These are phyloP conservation scores for Erodium trifolium DNA, from an alignment of 441 rosid species.

Conservation along the genomic window DNA sequence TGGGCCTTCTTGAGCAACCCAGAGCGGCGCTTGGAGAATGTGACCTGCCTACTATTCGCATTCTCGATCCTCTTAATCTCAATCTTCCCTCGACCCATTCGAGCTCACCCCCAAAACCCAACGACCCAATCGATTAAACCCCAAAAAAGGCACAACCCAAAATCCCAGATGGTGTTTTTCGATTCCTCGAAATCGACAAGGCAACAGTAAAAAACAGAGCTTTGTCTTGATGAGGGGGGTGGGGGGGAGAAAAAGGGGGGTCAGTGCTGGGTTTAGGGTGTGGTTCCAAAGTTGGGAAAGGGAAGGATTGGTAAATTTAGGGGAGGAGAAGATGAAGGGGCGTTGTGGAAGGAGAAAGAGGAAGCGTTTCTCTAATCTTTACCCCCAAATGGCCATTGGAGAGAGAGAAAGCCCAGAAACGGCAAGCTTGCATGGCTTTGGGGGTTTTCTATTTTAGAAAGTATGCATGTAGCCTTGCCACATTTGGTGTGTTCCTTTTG, in stretches of 20 bases:
- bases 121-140: slow-evolving; percentile 19
- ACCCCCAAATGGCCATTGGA: slow-evolving; percentile 34
- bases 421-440: slow-evolving; percentile 86
- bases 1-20: slow-evolving; percentile 89
- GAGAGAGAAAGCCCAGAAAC: slow-evolving; percentile 29
- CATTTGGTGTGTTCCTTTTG: slow-evolving; percentile 11
- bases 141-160: slow-evolving; percentile 12
- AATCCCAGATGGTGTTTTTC: not conserved
- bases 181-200: not conserved
- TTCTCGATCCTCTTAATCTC: slow-evolving; percentile 93
- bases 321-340: slow-evolving; percentile 24
- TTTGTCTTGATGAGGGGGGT: not conserved
- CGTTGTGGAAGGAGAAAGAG: slow-evolving; percentile 18
- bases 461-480: slow-evolving; percentile 40
- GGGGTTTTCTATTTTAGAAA: slow-evolving; percentile 35
- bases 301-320: slow-evolving; percentile 42
- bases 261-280: slow-evolving; percentile 8
- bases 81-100: slow-evolving; percentile 91
- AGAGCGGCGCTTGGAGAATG: slow-evolving; percentile 87
- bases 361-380: slow-evolving; percentile 20
- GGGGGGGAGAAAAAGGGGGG: not conserved
- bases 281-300: slow-evolving; percentile 21
- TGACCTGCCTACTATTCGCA: slow-evolving; percentile 90
- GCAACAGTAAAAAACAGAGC: slow-evolving; percentile 3
- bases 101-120: slow-evolving; percentile 13